Evolutionary conservation across 495 filamentous ascomycete genomes (phyloP).

Genomic region (Tetracladium setigerum): DNA sequence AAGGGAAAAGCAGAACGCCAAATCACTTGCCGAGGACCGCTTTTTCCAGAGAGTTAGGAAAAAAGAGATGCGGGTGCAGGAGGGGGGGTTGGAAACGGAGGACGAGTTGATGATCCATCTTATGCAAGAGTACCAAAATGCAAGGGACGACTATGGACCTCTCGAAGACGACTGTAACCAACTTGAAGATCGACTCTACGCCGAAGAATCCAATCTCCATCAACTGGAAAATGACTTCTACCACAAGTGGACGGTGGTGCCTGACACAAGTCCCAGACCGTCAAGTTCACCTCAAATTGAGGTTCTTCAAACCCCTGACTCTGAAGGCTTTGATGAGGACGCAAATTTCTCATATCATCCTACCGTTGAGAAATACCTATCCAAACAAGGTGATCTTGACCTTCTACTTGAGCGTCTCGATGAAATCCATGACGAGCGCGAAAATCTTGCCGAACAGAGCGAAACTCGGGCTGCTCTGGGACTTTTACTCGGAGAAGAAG

Average conservation of each 20-base stretch:
- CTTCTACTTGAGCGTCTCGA: conserved; percentile 5
- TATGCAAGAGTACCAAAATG: conserved; percentile 6
- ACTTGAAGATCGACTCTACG: conserved; percentile 5
- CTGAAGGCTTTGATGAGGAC: not conserved
- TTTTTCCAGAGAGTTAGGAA: conserved; percentile 10
- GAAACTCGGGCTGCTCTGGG: not conserved
- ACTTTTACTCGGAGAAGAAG: conserved; percentile 1
- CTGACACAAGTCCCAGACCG: not conserved
- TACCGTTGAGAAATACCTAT: conserved; percentile 1
- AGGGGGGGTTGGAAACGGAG: not conserved
- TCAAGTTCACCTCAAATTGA: not conserved
- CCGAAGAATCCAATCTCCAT: conserved; percentile 5
- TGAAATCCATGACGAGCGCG: conserved; percentile 1
- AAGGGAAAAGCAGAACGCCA: not conserved
- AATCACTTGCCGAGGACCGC: conserved; percentile 1
- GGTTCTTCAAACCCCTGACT: not conserved
- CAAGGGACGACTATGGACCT: conserved; percentile 13
- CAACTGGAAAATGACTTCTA: conserved; percentile 7
- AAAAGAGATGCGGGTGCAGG: not conserved
- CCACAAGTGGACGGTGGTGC: not conserved
- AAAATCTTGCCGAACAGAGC: conserved; percentile 1
- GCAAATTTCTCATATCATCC: conserved; percentile 9
- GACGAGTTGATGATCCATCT: not conserved
- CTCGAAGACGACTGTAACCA: conserved; percentile 6
- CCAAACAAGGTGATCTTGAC: conserved; percentile 10